Base-by-base conservation (phyloP, 768 basidiomycete genomes). In the Paxillus rubicundulus region DNA sequence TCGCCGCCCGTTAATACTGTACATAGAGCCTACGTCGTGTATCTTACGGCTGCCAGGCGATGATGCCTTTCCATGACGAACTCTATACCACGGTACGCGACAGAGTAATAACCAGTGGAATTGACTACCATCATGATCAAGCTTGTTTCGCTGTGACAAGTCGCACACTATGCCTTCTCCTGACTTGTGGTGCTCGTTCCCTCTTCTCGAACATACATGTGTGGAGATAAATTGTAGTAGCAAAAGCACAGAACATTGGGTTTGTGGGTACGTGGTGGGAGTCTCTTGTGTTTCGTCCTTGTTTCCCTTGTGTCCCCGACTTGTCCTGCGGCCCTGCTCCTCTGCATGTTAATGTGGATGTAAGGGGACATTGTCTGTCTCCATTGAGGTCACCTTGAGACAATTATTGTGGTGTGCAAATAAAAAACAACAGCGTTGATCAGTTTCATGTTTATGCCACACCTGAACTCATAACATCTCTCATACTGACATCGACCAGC, bases 11-110 rank as follows among this genome's bases (percentile, higher is more conserved):
- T 24, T 51, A 49, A 34, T 68, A 59, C 53, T 52, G 63, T 67
- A 67, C 56, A 64, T 69, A 41, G 44, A 51, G 55, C 43, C 53
- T 27, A 33, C 51, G 47, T 58, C 57, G 63, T 61, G 59, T 67
- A 65, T 37, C 46, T 49, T 60, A 56, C 48, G 53, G 49, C 24
- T 53, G 30, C 46, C 36, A 49, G 54, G 24, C 52, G 16, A 10
- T 28, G 47, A 37, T 30, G 30, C 43, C 42, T 17, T 47, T 56
- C 47, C 49, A 49, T 49, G 45, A 52, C 54, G 50, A 49, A 52
- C 50, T 13, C 32, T 58, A 58, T 58, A 58, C 54, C 56, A 53
- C 36, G 32, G 42, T 43, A 56, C 34, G 53, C 51, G 37, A 49
- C 47, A 53, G 55, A 53, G 55, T 56, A 56, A 56, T 56, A 10